A percentile compares a stretch with the other conserved stretches of the same genome.
Evolutionary conservation across 192 early-diverging fungal genomes (phyloP).

Genomic region (Ambispora gerdemannii): DNA sequence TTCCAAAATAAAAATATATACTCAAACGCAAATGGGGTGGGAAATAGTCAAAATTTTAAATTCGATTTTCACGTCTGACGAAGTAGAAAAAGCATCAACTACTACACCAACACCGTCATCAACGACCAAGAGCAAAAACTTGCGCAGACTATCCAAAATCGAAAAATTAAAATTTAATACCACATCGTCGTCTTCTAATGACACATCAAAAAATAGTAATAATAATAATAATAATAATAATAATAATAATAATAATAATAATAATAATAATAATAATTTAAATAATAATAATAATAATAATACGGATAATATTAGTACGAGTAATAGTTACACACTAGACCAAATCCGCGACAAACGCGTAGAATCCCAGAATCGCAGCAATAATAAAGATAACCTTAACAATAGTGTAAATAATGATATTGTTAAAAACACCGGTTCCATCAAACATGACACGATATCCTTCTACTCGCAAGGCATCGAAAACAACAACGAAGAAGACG

Average conservation of each 20-base stretch:
- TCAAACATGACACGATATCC: neutral
- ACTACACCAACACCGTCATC: neutral
- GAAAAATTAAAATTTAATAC: neutral
- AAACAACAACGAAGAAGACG: constrained; percentile 2
- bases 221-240: neutral
- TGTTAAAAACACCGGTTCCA: no score
- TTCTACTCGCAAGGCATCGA: neutral
- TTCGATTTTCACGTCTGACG: neutral
- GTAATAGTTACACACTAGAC: no score
- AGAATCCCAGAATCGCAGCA: no score
- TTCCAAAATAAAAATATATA: no score
- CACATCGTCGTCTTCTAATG: neutral
- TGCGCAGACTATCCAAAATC: neutral
- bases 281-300: no score
- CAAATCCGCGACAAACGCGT: no score
- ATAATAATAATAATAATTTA: no score
- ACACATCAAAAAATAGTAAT: neutral
- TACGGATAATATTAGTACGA: no score
- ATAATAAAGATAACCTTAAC: no score
- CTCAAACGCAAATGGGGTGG: neutral
- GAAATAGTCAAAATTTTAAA: neutral
- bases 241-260: no score
- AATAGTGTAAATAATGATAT: no score
- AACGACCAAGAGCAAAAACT: neutral
- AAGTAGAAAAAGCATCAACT: neutral